phyloP scores from a whole-genome alignment of 805 yeast genomes.

The Lachancea sp. region DNA sequence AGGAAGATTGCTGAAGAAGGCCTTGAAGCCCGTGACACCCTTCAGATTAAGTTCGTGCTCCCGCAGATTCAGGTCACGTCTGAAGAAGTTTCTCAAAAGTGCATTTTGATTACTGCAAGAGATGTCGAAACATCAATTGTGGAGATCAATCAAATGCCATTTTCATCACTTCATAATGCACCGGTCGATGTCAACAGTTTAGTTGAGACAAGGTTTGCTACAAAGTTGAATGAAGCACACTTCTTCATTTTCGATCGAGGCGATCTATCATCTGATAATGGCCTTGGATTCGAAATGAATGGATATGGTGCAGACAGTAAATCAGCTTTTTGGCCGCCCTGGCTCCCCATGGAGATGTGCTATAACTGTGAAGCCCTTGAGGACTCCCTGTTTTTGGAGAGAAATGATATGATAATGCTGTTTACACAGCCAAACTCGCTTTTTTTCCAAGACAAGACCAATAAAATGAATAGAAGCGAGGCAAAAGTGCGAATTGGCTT shows the following conservation, averaged over 20 bases:
- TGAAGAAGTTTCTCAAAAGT: slow-evolving; percentile 40
- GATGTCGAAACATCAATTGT: slow-evolving; percentile 54
- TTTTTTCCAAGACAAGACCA: slow-evolving; percentile 34
- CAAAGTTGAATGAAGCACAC: slow-evolving; percentile 50
- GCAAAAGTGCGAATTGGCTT: slow-evolving; percentile 31
- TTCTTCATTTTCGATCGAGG: slow-evolving; percentile 44
- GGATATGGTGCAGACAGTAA: slow-evolving; percentile 27
- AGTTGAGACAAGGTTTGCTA: slow-evolving; percentile 52
- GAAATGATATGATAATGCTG: slow-evolving; percentile 46
- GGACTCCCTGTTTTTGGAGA: slow-evolving; percentile 43
- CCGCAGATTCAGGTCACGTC: slow-evolving; percentile 58
- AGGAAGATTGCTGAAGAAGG: slow-evolving; percentile 35
- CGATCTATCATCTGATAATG: slow-evolving; percentile 29
- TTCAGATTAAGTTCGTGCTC: slow-evolving; percentile 46
- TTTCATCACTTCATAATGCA: slow-evolving; percentile 24
- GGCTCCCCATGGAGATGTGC: slow-evolving; percentile 58
- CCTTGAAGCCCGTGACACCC: slow-evolving; percentile 43
- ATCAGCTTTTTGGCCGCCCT: slow-evolving; percentile 53
- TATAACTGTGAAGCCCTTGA: slow-evolving; percentile 41
- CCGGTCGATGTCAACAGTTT: slow-evolving; percentile 31
- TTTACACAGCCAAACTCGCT: slow-evolving; percentile 48
- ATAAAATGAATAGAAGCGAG: slow-evolving; percentile 21
- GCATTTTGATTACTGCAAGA: slow-evolving; percentile 48
- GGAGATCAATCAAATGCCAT: slow-evolving; percentile 36
- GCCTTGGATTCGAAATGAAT: slow-evolving; percentile 27